These are phyloP conservation scores for Aegilops longissima DNA, from an alignment of 176 grass and related monocot species.

Conservation along the genomic window DNA sequence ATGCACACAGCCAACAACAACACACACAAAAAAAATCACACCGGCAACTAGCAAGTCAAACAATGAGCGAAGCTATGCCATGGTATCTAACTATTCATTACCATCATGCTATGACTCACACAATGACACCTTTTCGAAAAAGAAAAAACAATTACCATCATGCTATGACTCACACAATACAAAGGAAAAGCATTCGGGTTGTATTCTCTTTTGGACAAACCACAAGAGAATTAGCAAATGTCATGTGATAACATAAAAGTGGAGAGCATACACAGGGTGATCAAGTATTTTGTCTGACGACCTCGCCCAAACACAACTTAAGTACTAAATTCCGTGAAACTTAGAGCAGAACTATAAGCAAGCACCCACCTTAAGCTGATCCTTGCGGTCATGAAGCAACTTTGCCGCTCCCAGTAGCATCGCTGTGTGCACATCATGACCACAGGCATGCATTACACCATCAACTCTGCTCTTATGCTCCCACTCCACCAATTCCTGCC, in stretches of 20 bases:
- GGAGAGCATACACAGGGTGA: not conserved
- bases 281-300: not conserved
- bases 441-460: constrained; percentile 91
- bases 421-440: constrained; percentile 80
- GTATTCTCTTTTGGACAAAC: not conserved
- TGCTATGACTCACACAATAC: not conserved
- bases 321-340: not conserved
- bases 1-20: no score
- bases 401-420: constrained; percentile 94
- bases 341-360: not conserved
- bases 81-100: not conserved
- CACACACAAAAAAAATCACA: no score
- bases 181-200: not conserved
- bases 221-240: not conserved
- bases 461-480: constrained; percentile 87
- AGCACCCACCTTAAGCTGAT: constrained; percentile 53
- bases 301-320: not conserved
- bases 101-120: not conserved
- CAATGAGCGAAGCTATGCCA: not conserved
- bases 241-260: not conserved
- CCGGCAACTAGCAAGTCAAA: no score
- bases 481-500: constrained; percentile 88
- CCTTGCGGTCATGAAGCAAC: constrained; percentile 76
- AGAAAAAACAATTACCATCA: not conserved
- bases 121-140: no score